Percentiles rank a stretch among this genome's conserved stretches.
Conservation (phyloP, 768 basidiomycete species). For the Mrakia hoshinonis region DNA sequence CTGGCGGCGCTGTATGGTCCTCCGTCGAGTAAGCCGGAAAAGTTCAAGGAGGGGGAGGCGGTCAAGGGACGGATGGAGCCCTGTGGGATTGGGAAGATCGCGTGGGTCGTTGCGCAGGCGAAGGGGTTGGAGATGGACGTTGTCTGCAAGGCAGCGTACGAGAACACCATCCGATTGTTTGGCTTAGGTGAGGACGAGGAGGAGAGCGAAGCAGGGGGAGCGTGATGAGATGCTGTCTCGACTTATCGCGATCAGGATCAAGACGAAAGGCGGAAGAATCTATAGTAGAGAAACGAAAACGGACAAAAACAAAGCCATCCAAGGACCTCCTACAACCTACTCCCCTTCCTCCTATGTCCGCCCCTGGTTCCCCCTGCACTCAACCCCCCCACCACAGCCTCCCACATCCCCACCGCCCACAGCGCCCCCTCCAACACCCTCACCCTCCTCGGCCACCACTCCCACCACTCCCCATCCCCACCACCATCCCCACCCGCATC, state of each 20-base stretch:
- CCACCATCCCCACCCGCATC: background rate
- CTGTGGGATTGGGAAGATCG: conserved; percentile 55
- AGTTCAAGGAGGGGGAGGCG: conserved; percentile 52
- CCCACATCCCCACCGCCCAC: conserved; percentile 5
- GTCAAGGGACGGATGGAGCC: conserved; percentile 77
- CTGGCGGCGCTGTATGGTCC: conserved; percentile 52
- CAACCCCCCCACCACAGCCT: background rate
- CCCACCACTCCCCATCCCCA: conserved; percentile 1
- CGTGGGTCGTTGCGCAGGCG: conserved; percentile 55
- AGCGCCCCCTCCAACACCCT: conserved; percentile 11
- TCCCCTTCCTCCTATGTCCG: conserved; percentile 8
- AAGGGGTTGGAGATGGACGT: conserved; percentile 49
- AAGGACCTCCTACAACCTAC: background rate
- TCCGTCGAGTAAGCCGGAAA: conserved; percentile 50
- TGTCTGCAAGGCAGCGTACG: conserved; percentile 53
- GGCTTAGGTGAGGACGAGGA: conserved; percentile 43
- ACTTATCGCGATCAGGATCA: background rate
- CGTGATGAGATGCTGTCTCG: background rate
- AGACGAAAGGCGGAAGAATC: background rate
- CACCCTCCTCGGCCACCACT: conserved; percentile 15
- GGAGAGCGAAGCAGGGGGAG: background rate
- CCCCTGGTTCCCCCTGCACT: background rate
- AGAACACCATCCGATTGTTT: conserved; percentile 58
- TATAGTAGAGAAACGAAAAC: background rate
- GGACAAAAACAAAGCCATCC: background rate